Percentiles rank a stretch among this genome's conserved stretches.
Conservation (phyloP, 1,284 basidiomycete genomes). For the Calocybe gambosa region DNA sequence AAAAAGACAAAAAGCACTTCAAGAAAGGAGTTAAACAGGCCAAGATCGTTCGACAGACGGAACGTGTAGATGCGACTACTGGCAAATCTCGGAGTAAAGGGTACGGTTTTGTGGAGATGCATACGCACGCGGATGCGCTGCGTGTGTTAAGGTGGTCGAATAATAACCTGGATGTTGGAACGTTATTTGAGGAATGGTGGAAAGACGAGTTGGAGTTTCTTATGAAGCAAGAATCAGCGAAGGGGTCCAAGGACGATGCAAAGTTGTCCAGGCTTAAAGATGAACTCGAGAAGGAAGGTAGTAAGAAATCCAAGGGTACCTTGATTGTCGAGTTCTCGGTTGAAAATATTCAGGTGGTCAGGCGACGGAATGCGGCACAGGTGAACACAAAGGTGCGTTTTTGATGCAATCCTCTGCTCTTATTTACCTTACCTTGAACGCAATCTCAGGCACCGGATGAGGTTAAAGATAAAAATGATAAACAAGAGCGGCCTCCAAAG, state of each 20-base stretch:
- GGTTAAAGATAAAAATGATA: slow-evolving; percentile 11
- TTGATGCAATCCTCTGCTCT: too few relatives aligned
- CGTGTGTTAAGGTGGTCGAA: slow-evolving; percentile 93
- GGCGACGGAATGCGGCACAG: slow-evolving; percentile 49
- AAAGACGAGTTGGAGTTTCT: slow-evolving; percentile 73
- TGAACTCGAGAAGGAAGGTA: slow-evolving; percentile 46
- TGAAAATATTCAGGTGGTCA: slow-evolving; percentile 87
- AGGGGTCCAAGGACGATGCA: slow-evolving; percentile 41
- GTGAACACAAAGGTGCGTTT: slow-evolving; percentile 26
- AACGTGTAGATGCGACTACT: slow-evolving; percentile 83
- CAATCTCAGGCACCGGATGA: slow-evolving; percentile 9
- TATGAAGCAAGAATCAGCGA: slow-evolving; percentile 53
- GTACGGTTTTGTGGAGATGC: slow-evolving; percentile 95
- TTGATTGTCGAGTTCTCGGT: slow-evolving; percentile 91
- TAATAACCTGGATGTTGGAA: slow-evolving; percentile 68
- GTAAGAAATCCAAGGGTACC: slow-evolving; percentile 47
- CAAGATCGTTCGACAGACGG: slow-evolving; percentile 85
- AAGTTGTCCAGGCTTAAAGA: slow-evolving; percentile 55
- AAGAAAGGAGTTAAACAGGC: slow-evolving; percentile 69
- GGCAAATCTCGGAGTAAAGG: slow-evolving; percentile 86
- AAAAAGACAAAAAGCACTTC: slow-evolving; percentile 24
- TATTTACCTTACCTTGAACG: too few relatives aligned
- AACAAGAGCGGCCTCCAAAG: slow-evolving; percentile 31
- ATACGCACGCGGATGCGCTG: slow-evolving; percentile 82
- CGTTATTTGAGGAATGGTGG: slow-evolving; percentile 78